These are phyloP conservation scores for Kregervanrija fluxuum DNA, from an alignment of 805 yeast species.

Conservation along the genomic window DNA sequence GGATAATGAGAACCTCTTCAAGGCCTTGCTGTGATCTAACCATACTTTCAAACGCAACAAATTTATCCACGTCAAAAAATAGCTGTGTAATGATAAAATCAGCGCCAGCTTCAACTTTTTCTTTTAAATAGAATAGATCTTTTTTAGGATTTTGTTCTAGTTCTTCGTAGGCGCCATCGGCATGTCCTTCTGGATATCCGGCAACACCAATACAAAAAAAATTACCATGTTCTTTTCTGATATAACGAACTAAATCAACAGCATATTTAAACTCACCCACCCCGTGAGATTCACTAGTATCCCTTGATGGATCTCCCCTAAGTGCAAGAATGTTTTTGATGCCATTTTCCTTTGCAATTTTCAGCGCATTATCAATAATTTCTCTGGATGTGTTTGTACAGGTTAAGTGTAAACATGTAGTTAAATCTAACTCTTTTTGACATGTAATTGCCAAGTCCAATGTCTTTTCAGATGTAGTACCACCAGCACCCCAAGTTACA, in stretches of 20 bases:
- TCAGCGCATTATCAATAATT: conserved; percentile 74
- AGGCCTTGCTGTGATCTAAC: conserved; percentile 36
- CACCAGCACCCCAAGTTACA: conserved; percentile 99
- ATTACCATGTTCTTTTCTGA: conserved; percentile 62
- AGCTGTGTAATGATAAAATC: conserved; percentile 88
- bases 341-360: conserved; percentile 65
- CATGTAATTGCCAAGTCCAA: conserved; percentile 75
- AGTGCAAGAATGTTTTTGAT: conserved; percentile 85
- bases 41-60: conserved; percentile 52
- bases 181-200: conserved; percentile 97
- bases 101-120: conserved; percentile 90
- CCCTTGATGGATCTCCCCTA: conserved; percentile 93
- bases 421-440: conserved; percentile 67
- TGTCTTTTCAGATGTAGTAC: conserved; percentile 83
- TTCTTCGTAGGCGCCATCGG: conserved; percentile 67
- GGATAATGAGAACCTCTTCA: conserved; percentile 51
- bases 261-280: conserved; percentile 64
- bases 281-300: conserved; percentile 40
- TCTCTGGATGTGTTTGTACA: conserved; percentile 85
- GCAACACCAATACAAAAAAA: conserved; percentile 95
- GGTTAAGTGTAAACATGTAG: conserved; percentile 90
- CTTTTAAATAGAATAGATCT: conserved; percentile 75
- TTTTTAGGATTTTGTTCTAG: conserved; percentile 52
- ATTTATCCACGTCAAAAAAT: conserved; percentile 81
- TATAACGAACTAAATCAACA: conserved; percentile 78